phyloP scores from a whole-genome alignment of 352 stramenopile genomes.

The Phytophthora ohioensis region DNA sequence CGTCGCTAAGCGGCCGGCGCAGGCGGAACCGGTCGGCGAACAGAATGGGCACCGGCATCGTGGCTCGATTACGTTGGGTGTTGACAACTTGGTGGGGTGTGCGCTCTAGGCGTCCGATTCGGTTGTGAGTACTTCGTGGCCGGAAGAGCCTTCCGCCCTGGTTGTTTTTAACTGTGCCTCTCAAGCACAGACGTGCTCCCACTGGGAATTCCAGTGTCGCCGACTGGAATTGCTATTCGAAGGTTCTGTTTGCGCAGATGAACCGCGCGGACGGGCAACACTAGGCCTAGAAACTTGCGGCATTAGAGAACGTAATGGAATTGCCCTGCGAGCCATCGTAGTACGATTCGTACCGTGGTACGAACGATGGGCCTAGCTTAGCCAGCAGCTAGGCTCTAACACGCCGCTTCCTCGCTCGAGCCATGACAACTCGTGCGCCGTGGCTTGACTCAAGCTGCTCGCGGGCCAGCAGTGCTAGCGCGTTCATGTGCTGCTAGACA shows the following conservation, averaged over 20 bases:
- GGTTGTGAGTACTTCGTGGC: background rate
- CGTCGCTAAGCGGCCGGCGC: background rate
- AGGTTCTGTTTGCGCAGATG: background rate
- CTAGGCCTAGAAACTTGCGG: too few species aligned
- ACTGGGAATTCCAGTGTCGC: background rate
- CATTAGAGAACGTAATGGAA: too few species aligned
- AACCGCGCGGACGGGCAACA: background rate
- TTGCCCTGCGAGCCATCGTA: too few species aligned
- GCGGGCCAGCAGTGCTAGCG: too few species aligned
- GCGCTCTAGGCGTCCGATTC: background rate
- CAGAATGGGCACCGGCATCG: conserved; percentile 5
- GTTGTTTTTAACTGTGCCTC: background rate
- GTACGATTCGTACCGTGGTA: too few species aligned
- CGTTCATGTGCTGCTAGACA: too few species aligned
- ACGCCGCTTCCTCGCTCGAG: too few species aligned
- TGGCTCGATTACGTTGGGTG: background rate
- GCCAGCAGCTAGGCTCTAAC: too few species aligned
- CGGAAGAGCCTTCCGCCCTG: background rate
- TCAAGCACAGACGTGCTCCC: too few species aligned
- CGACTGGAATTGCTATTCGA: background rate
- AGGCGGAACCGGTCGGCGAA: conserved; percentile 26
- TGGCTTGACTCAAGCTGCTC: too few species aligned
- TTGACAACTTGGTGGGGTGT: background rate
- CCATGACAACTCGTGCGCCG: too few species aligned
- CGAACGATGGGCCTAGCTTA: too few species aligned